Base-by-base conservation (phyloP, 1,284 basidiomycete genomes). In the Microbotryomycetes sp. region DNA sequence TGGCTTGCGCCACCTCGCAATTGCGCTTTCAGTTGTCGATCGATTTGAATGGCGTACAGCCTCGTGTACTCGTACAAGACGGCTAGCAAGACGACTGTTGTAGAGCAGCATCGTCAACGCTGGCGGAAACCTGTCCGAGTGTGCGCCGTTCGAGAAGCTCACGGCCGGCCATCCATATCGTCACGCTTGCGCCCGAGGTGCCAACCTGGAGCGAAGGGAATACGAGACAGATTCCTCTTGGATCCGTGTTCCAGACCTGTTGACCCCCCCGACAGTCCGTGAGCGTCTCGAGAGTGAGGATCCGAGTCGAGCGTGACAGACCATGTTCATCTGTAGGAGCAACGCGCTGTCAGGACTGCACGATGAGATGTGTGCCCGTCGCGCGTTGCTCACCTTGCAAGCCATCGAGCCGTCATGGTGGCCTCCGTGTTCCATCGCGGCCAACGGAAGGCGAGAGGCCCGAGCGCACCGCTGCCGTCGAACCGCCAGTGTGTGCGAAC, bases 191-290 rank as follows among this genome's bases (percentile, higher is more conserved):
- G 4, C 30, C 24, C 29, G 59, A 53, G 21, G 16, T 13, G n/a
- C 46, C 47, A 55, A 67, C 64, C 45, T 67, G 65, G 3, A 67
- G 45, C 3, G 26, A 28, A 2, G 62, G 62, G 30, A 64, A 64
- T 2, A 67, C 65, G 28, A 67, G 57, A 21, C 65, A 67, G 16
- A 51, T 27, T 2, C 65, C 65, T 4, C 52, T 26, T 2, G 65
- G 62, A 26, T 64, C 49, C n/a, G 30, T 30, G 29, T 67, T 64
- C 60, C 60, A 61, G 4, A 67, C 35, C 35, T 41, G 35, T 11
- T 41, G 35, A n/a, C n/a, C n/a, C n/a, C n/a, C 35, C 9, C 35
- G 18, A 18, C 11, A 41, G 9, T 41, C 11, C 35, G 35, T 41
- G 11, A 41, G 35, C n/a, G 35, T 18, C 35, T 9, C 35, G 18